A percentile compares a stretch with the other conserved stretches of the same genome.
Evolutionary conservation across 768 basidiomycete genomes (phyloP).

Genomic region (Tulasnella sp.): DNA sequence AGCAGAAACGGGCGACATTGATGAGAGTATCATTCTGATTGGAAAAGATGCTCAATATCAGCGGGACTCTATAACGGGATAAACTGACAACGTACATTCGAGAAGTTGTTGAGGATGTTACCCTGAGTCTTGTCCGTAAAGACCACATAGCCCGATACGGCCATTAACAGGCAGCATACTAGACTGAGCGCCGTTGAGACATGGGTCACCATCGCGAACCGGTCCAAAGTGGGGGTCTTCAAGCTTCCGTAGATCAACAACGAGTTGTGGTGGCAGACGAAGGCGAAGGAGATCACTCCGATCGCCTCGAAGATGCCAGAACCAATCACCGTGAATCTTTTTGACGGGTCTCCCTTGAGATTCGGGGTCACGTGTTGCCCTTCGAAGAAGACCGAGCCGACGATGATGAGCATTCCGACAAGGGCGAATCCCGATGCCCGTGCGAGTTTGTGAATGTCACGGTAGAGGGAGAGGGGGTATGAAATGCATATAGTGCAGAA

Average conservation of each 20-base stretch:
- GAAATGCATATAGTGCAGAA: slow-evolving; percentile 82
- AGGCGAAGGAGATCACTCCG: slow-evolving; percentile 91
- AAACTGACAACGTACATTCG: slow-evolving; percentile 36
- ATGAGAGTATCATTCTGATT: slow-evolving; percentile 70
- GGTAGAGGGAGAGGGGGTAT: slow-evolving; percentile 89
- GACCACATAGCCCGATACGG: slow-evolving; percentile 73
- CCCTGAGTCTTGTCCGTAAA: slow-evolving; percentile 89
- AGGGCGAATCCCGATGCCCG: slow-evolving; percentile 86
- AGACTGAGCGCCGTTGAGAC: slow-evolving; percentile 78
- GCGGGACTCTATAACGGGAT: neutral
- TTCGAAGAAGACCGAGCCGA: slow-evolving; percentile 70
- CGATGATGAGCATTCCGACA: slow-evolving; percentile 89
- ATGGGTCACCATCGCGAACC: slow-evolving; percentile 88
- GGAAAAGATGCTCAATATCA: neutral
- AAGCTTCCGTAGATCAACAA: slow-evolving; percentile 92
- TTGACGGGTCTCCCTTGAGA: slow-evolving; percentile 63
- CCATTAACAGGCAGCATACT: slow-evolving; percentile 72
- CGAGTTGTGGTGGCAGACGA: slow-evolving; percentile 97
- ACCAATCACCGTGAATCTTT: slow-evolving; percentile 63
- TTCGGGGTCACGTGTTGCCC: slow-evolving; percentile 63
- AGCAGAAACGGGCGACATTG: slow-evolving; percentile 89
- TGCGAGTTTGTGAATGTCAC: slow-evolving; percentile 94
- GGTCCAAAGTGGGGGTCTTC: slow-evolving; percentile 84
- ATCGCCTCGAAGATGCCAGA: slow-evolving; percentile 89
- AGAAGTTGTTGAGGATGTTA: slow-evolving; percentile 96